Percentiles rank a stretch among this genome's conserved stretches.
These are phyloP conservation scores for Globisporangium okanoganense DNA, from an alignment of 352 stramenopile genomes.

Conservation along the genomic window DNA sequence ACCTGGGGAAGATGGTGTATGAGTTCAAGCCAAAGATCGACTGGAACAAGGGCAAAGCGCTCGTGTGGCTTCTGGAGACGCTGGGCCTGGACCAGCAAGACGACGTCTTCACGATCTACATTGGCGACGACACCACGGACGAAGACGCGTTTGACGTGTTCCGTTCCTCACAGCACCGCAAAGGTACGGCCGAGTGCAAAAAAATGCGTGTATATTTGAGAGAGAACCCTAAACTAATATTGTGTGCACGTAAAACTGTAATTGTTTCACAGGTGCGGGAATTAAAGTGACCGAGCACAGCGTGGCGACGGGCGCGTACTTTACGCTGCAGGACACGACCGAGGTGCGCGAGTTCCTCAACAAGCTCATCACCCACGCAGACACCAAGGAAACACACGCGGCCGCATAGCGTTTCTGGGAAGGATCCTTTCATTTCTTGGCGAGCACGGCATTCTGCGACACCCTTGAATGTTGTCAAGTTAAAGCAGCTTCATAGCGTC, in stretches of 20 bases:
- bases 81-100: constrained; percentile 67
- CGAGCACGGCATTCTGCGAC: too few species aligned
- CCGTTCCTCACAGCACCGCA: constrained; percentile 37
- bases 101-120: constrained; percentile 90
- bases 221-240: not conserved
- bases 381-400: not conserved
- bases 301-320: constrained; percentile 58
- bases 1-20: constrained; percentile 88
- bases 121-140: constrained; percentile 89
- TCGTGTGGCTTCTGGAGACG: constrained; percentile 81
- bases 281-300: constrained; percentile 82
- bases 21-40: constrained; percentile 90
- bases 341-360: constrained; percentile 77
- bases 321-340: constrained; percentile 73
- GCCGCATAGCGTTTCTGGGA: constrained; percentile 9
- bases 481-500: not conserved
- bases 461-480: too few species aligned
- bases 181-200: constrained; percentile 24
- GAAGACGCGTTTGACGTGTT: constrained; percentile 85
- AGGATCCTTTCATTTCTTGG: too few species aligned
- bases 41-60: constrained; percentile 91
- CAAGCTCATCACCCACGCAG: constrained; percentile 40
- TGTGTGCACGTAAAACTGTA: not conserved
- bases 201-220: not conserved
- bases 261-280: constrained; percentile 39